phyloP scores from a whole-genome alignment of 1,139 yeast species.

The Magnusiomyces suaveolens region DNA sequence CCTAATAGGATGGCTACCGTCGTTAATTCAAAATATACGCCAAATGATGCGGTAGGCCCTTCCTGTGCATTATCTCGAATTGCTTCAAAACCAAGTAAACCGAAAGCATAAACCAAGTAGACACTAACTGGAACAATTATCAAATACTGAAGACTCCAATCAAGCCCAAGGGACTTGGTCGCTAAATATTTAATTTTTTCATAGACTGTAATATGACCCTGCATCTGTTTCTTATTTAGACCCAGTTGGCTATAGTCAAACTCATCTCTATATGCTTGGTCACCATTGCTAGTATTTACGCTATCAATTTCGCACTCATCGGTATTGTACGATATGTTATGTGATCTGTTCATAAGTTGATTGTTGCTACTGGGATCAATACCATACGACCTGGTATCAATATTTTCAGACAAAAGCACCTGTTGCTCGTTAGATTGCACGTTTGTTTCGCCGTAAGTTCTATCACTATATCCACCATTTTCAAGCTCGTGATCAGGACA shows the following conservation, averaged over 20 bases:
- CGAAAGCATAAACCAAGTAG: slow-evolving; percentile 41
- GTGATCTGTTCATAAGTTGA: background rate
- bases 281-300: background rate
- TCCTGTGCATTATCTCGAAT: slow-evolving; percentile 64
- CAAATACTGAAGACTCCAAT: slow-evolving; percentile 71
- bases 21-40: slow-evolving; percentile 41
- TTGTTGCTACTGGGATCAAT: background rate
- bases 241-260: too few species aligned
- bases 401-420: background rate
- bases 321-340: background rate
- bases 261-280: background rate
- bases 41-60: slow-evolving; percentile 38
- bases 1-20: slow-evolving; percentile 39
- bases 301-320: slow-evolving; percentile 1
- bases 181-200: slow-evolving; percentile 23
- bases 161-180: slow-evolving; percentile 48
- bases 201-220: slow-evolving; percentile 8
- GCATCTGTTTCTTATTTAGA: too few species aligned
- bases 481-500: background rate
- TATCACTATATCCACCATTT: background rate
- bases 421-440: slow-evolving; percentile 6
- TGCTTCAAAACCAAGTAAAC: slow-evolving; percentile 47
- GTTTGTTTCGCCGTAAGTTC: slow-evolving; percentile 3
- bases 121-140: slow-evolving; percentile 58
- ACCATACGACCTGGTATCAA: background rate